phyloP scores from a whole-genome alignment of 306 rosid genomes.

The Gastrolobium villosum region DNA sequence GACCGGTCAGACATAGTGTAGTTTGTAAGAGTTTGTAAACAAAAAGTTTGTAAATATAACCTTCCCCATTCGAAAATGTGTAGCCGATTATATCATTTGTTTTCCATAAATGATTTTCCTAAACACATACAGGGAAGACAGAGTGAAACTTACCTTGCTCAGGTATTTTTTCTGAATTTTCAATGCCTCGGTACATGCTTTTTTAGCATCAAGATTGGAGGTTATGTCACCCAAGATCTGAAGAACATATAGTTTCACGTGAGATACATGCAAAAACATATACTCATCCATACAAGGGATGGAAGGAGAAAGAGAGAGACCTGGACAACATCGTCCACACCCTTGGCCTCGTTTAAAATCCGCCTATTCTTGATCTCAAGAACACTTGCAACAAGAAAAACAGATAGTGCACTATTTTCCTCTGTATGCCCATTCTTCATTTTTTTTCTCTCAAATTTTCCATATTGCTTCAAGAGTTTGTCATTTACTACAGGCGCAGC shows the following conservation, averaged over 20 bases:
- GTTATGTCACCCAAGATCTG: slow-evolving; percentile 85
- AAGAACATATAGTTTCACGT: slow-evolving; percentile 42
- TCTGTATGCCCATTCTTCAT: slow-evolving; percentile 69
- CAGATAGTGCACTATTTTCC: slow-evolving; percentile 64
- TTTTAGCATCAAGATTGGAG: slow-evolving; percentile 86
- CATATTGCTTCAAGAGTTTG: slow-evolving; percentile 79
- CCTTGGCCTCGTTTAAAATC: slow-evolving; percentile 87
- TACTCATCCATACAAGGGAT: slow-evolving; percentile 1
- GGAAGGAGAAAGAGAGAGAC: slow-evolving; percentile 52
- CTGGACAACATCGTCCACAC: slow-evolving; percentile 89
- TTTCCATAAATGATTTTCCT: not conserved
- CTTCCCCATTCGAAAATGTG: no score
- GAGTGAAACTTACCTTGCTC: slow-evolving; percentile 66
- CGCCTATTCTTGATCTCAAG: slow-evolving; percentile 84
- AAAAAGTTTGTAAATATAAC: no score
- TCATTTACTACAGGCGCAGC: slow-evolving; percentile 55
- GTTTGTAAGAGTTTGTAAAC: no score
- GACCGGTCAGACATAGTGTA: no score
- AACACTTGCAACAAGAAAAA: slow-evolving; percentile 91
- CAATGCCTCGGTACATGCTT: slow-evolving; percentile 80
- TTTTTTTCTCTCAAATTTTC: slow-evolving; percentile 85
- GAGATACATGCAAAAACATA: slow-evolving; percentile 43
- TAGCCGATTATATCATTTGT: slow-evolving; percentile 2
- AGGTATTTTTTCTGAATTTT: slow-evolving; percentile 91
- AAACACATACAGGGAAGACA: not conserved